These are phyloP conservation scores for Talaromyces albobiverticillius DNA, from an alignment of 2,329 filamentous ascomycete genomes.

Conservation along the genomic window DNA sequence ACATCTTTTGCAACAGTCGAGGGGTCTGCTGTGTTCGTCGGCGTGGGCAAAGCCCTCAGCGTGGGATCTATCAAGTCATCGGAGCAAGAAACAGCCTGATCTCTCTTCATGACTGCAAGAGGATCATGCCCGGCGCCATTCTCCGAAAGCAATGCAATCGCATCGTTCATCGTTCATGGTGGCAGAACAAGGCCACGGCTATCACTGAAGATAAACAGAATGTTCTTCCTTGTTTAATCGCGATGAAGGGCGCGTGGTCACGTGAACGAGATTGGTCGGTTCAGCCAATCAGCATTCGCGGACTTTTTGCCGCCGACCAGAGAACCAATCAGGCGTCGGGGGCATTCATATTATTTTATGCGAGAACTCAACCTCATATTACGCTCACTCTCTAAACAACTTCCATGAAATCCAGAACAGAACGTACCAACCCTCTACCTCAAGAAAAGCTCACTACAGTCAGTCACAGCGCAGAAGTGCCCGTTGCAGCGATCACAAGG, in stretches of 20 bases:
- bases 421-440: no score
- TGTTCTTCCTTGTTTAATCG: slow-evolving; percentile 5
- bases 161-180: slow-evolving; percentile 4
- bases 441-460: no score
- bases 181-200: not conserved
- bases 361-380: no score
- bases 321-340: not conserved
- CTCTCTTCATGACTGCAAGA: not conserved
- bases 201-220: not conserved
- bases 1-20: not conserved
- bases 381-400: no score
- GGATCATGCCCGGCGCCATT: not conserved
- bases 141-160: not conserved
- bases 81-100: not conserved
- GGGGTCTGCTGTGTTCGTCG: not conserved
- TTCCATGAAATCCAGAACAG: no score
- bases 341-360: no score
- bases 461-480: no score
- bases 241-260: slow-evolving; percentile 12
- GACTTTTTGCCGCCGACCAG: not conserved
- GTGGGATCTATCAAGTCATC: slow-evolving; percentile 11
- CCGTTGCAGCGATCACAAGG: no score
- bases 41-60: not conserved
- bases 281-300: not conserved
- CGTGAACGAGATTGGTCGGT: slow-evolving; percentile 17